Evolutionary conservation across 2,329 filamentous ascomycete species (phyloP).

Genomic region (Scytalidium sp.): DNA sequence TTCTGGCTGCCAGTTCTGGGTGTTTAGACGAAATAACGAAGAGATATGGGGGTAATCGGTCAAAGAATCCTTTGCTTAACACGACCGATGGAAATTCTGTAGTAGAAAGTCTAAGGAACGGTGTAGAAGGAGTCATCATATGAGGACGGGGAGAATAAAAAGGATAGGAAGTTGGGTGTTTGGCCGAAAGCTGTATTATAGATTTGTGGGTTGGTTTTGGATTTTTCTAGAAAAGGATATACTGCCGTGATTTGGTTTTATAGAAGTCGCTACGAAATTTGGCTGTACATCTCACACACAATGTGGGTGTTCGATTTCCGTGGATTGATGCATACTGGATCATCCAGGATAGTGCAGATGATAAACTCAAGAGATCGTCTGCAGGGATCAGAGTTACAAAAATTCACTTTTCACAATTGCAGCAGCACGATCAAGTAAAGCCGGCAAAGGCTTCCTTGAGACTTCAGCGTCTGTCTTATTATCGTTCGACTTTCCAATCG

Average conservation of each 20-base stretch:
- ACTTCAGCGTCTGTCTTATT: too few species aligned
- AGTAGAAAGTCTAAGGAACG: neutral
- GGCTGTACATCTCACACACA: too few species aligned
- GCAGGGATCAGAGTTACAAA: too few species aligned
- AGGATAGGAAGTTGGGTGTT: neutral
- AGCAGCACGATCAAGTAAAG: too few species aligned
- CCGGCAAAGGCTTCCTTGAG: too few species aligned
- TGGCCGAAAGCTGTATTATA: neutral
- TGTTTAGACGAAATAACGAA: conserved; percentile 26
- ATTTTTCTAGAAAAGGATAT: neutral
- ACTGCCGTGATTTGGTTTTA: neutral
- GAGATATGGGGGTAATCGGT: neutral
- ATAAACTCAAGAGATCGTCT: too few species aligned
- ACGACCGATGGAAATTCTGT: neutral
- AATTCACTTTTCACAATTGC: too few species aligned
- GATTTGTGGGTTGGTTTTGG: neutral
- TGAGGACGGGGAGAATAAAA: neutral
- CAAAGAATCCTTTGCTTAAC: neutral
- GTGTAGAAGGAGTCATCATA: neutral
- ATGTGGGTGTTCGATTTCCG: too few species aligned
- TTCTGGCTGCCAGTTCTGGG: conserved; percentile 67
- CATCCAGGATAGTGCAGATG: too few species aligned
- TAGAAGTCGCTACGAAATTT: neutral
- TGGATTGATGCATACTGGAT: too few species aligned
- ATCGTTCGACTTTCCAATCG: too few species aligned